These are phyloP conservation scores for Candida tallmaniae DNA, from an alignment of 805 yeast genomes.

Conservation along the genomic window DNA sequence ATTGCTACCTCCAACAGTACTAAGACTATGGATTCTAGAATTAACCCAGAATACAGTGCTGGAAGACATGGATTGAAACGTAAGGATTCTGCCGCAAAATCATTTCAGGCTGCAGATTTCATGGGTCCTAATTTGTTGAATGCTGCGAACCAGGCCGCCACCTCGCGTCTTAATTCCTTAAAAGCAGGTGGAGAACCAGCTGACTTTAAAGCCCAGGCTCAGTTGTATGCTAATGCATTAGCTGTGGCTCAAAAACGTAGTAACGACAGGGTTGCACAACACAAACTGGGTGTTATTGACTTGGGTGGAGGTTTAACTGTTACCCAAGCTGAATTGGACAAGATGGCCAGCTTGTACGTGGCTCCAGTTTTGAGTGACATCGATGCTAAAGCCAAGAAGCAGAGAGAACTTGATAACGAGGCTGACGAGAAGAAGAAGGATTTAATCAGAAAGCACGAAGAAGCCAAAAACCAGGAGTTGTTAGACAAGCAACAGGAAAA, in stretches of 20 bases:
- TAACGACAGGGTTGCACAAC: conserved; percentile 47
- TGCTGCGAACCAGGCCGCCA: conserved; percentile 46
- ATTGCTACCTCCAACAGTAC: conserved; percentile 38
- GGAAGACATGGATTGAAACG: conserved; percentile 31
- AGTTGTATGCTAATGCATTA: conserved; percentile 67
- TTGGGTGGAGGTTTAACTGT: conserved; percentile 87
- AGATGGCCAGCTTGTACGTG: conserved; percentile 74
- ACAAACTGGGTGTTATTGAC: conserved; percentile 55
- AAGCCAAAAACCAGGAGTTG: conserved; percentile 25
- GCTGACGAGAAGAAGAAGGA: conserved; percentile 32
- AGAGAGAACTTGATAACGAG: conserved; percentile 47
- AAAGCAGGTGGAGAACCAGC: conserved; percentile 19
- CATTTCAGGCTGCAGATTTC: conserved; percentile 39
- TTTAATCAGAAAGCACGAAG: conserved; percentile 26
- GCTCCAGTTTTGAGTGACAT: conserved; percentile 79
- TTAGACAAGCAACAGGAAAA: conserved; percentile 29
- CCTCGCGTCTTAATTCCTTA: conserved; percentile 32
- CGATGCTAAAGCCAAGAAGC: conserved; percentile 61
- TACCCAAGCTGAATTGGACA: conserved; percentile 69
- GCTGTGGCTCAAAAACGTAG: conserved; percentile 69
- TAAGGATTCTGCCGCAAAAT: conserved; percentile 28
- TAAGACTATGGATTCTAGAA: conserved; percentile 34
- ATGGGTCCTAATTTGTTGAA: conserved; percentile 45
- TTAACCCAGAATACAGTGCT: conserved; percentile 39
- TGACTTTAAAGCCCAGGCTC: conserved; percentile 43